Evolutionary conservation across 139 green algal genomes (phyloP).

Genomic region (Tetradesmus lagerheimii): DNA sequence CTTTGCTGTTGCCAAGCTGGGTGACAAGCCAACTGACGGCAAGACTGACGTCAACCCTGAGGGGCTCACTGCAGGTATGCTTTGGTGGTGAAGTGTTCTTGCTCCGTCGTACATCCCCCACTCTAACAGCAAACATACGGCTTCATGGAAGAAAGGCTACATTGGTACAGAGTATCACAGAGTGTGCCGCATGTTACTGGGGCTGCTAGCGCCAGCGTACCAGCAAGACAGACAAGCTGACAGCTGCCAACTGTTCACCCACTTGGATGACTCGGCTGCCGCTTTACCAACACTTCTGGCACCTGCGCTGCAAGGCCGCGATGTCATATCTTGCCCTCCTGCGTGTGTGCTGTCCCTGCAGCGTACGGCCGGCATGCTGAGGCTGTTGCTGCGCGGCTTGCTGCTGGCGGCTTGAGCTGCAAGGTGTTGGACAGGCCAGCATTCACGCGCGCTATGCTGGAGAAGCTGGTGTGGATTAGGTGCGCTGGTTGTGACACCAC

Average conservation of each 20-base stretch:
- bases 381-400: conserved; percentile 83
- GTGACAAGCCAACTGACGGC: conserved; percentile 90
- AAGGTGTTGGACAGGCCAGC: conserved; percentile 81
- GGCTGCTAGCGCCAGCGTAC: too few relatives aligned
- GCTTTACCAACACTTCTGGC: too few relatives aligned
- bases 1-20: conserved; percentile 97
- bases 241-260: too few relatives aligned
- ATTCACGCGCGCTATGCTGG: conserved; percentile 93
- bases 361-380: conserved; percentile 89
- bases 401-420: conserved; percentile 87
- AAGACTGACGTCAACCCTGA: conserved; percentile 98
- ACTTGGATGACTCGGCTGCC: too few relatives aligned
- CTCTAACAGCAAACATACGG: too few relatives aligned
- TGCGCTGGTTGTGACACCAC: conserved; percentile 13
- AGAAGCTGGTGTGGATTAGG: conserved; percentile 99
- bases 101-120: too few relatives aligned
- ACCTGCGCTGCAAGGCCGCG: too few relatives aligned
- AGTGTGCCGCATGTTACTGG: too few relatives aligned
- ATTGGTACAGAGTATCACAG: too few relatives aligned
- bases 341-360: conserved; percentile 35
- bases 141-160: too few relatives aligned
- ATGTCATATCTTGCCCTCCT: too few relatives aligned
- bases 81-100: background rate
- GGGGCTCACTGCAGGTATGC: conserved; percentile 86
- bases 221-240: too few relatives aligned